Base-by-base conservation (phyloP, 495 filamentous ascomycete species). In the Chlorociboria aeruginascens region DNA sequence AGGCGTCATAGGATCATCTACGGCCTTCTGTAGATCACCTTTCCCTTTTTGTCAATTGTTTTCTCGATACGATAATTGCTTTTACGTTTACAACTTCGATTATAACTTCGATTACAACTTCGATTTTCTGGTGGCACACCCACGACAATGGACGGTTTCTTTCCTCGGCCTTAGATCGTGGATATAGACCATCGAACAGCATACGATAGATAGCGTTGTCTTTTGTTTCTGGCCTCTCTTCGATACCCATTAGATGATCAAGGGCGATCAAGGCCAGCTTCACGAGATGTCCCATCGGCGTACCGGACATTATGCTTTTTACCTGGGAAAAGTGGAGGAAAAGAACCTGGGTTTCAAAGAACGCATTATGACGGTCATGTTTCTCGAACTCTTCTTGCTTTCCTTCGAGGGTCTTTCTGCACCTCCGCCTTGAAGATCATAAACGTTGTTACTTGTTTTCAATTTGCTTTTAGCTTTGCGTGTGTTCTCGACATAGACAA, bases 141-240 rank as follows among this genome's bases (percentile, higher is more conserved):
- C 42, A 49, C 43, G 53, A 50, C 31, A 29, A 37, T 16, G 44
- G 52, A 49, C 40, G 46, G 56, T 50, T 55, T 38, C 51, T 51
- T 37, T 40, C 45, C 39, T 28, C 36, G 52, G 52, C 49, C 50
- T 37, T 14, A 38, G 40, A 13, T 55, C 48, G 49, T 50, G 50
- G 25, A 50, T 32, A 34, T 46, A 44, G 49, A 52, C 50, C 53
- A 51, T 60, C 53, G 55, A 56, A 61, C 66, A 64, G 78, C 76
- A 83, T 77, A 77, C 69, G 68, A 83, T 85, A 86, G 82, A 86
- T 71, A 81, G 79, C 81, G 80, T 83, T 83, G 73, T 70, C 71
- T 79, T 82, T 69, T 67, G 48, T 66, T 52, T 65, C 66, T 65
- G 65, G 58, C 60, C 58, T 64, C 38, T 20, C 45, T 60, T 57